These are phyloP conservation scores for Sporisorium graminicola DNA, from an alignment of 1,284 basidiomycete species.

Conservation along the genomic window DNA sequence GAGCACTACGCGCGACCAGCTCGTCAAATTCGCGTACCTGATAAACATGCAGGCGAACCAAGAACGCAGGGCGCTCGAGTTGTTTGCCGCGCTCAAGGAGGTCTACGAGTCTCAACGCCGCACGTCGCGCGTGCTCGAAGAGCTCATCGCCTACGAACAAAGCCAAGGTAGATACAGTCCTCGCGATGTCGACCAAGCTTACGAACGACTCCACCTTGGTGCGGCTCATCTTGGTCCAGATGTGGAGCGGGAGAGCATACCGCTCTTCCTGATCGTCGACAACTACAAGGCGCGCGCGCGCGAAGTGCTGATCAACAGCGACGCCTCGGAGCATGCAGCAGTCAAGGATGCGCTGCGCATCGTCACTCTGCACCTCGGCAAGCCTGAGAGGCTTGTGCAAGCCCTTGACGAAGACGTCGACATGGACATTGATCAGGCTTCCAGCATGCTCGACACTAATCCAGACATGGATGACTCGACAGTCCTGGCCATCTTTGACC, in stretches of 20 bases:
- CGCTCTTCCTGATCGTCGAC: conserved; percentile 40
- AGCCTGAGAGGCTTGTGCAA: conserved; percentile 27
- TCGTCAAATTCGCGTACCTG: conserved; percentile 50
- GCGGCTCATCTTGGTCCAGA: conserved; percentile 32
- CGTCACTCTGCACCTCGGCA: conserved; percentile 27
- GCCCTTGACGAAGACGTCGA: conserved; percentile 35
- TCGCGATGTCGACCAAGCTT: conserved; percentile 44
- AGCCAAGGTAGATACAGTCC: conserved; percentile 33
- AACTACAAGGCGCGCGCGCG: conserved; percentile 41
- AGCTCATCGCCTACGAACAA: conserved; percentile 46
- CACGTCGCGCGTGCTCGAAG: conserved; percentile 38
- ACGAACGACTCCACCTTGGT: conserved; percentile 38
- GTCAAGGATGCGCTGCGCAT: conserved; percentile 45
- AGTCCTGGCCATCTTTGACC: conserved; percentile 79
- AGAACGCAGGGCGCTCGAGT: conserved; percentile 9
- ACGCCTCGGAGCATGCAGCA: conserved; percentile 38
- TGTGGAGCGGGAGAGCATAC: conserved; percentile 30
- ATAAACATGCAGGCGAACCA: conserved; percentile 37
- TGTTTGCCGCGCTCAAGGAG: conserved; percentile 36
- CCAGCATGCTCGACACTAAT: conserved; percentile 79
- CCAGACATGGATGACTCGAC: conserved; percentile 80
- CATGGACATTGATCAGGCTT: conserved; percentile 80
- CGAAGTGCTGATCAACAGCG: conserved; percentile 34
- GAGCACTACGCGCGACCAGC: conserved; percentile 35
- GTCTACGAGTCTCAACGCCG: conserved; percentile 32